Evolutionary conservation across 2,329 filamentous ascomycete species (phyloP), one percentile per base, ranked within the genome.

Genomic region (Metarhizium album): DNA sequence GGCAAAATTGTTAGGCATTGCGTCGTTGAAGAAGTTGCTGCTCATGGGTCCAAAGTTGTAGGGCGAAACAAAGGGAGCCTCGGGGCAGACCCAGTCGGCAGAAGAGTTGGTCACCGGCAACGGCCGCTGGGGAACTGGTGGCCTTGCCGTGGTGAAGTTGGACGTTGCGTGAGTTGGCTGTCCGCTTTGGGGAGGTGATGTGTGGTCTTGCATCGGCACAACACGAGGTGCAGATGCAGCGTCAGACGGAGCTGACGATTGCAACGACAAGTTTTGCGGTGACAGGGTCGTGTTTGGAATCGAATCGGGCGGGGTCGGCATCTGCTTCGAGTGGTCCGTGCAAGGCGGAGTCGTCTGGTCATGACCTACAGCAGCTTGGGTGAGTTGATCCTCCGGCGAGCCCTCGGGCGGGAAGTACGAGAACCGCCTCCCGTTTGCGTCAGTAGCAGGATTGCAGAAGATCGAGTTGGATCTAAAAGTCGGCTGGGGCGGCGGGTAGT

Each of bases 401-500:
- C 58, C 55, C 20, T 83, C 80, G 1, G 81, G 81, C 9, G 82
- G 79, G 55, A 83, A 83, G 57, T 83, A 81, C 16, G 80, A 83
- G 54, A 82, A 80, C 7, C 80, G 71, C 22, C 80, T 74, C 7
- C 80, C 79, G 40, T 69, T 72, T 8, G 68, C 68, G 53, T 80
- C 77, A 4, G 70, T 74, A 1, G 75, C 72, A 5, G 80, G 80
- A 52, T 77, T 79, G 55, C 75, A 70, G 63, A 84, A 84, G 53
- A 84, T 84, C 1, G 82, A 84, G 60, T 82, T 82, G 9, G 81
- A 83, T 49, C 82, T 74, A 64, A 84, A 84, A 3, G 73, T 75
- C 1, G 73, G 80, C 43, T 74, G 79, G 40, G 67, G 58, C 51
- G 68, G 62, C 53, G 70, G 58, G 49, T 69, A 70, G 45, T 69